Conservation (phyloP, 2,329 filamentous ascomycete genomes). For the Gaeumannomyces tritici region DNA sequence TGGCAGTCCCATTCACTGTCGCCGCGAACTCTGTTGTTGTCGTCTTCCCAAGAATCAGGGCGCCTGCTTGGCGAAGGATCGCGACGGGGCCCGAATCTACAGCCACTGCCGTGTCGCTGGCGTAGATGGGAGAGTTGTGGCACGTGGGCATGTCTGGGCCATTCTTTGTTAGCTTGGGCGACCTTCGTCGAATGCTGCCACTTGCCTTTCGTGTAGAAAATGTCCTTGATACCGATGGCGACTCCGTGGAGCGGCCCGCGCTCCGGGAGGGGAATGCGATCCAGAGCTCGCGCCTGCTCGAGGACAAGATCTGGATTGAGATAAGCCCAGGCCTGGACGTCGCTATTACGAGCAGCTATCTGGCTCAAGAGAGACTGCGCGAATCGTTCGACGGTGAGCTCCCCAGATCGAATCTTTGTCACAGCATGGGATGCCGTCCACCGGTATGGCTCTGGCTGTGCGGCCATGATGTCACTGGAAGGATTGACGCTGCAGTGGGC, state of each 20-base stretch:
- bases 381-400: conserved; percentile 38
- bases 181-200: too few species aligned
- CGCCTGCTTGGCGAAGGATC: conserved; percentile 43
- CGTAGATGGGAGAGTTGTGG: conserved; percentile 45
- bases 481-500: too few species aligned
- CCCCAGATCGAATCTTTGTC: conserved; percentile 24
- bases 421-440: conserved; percentile 33
- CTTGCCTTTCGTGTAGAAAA: conserved; percentile 44
- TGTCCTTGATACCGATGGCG: conserved; percentile 50
- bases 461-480: too few species aligned
- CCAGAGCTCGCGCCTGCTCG: conserved; percentile 37
- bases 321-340: conserved; percentile 41
- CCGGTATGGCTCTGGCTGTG: background rate
- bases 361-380: conserved; percentile 34
- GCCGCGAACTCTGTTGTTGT: conserved; percentile 58
- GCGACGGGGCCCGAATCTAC: conserved; percentile 43
- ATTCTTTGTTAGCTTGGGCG: too few species aligned
- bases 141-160: conserved; percentile 44
- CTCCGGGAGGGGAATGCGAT: conserved; percentile 33
- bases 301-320: conserved; percentile 36
- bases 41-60: conserved; percentile 48
- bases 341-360: conserved; percentile 31
- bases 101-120: conserved; percentile 25
- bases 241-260: conserved; percentile 48
- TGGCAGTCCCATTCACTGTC: conserved; percentile 40